Evolutionary conservation across 192 early-diverging fungal genomes (phyloP), one percentile per base, ranked within the genome.

Genomic region (Chytriomyces sp.): DNA sequence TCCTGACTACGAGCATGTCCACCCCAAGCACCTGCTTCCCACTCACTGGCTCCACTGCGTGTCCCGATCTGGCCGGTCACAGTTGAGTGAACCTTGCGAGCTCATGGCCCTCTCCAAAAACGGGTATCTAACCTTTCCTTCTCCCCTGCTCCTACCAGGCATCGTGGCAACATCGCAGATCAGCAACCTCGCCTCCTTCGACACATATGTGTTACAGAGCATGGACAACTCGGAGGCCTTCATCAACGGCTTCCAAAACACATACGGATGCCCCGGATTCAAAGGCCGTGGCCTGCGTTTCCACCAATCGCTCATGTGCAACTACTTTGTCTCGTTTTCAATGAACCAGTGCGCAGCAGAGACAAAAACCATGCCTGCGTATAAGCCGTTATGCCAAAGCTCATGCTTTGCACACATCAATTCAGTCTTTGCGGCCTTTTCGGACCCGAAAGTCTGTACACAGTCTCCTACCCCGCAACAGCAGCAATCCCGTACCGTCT

Each of bases 181-280:
- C 61, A 16, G 44, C 45, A 59, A 72, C 64, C 44, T 80, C 45
- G 69, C 79, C 24, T 45, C 77, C 11, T 84, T 84, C 62, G 80
- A 84, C 60, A 20, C 67, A 1, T 84, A 79, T 57, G 50, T 84
- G 6, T 5, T 9, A 13, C 18, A 43, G 7, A 48, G 66, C 60
- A 66, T 50, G 61, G 80, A 72, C 75, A 75, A 23, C 64, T 67
- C 48, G 18, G 11, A 77, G 11, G 26, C 49, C 5, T 79, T 77
- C 62, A 63, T 68, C 26, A 18, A 59, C 50, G 26, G 28, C 5
- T 81, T 84, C 75, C 67, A 68, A 20, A 20, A 8, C 18, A 45
- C 60, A 5, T 79, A 69, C 60, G 71, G 61, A 0, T 85, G 83
- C 66, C 80, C 83, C 16, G 62, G 50, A 13, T 85, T 64, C 75